A percentile compares a stretch with the other conserved stretches of the same genome.
Conservation (phyloP, 805 yeast genomes). For the Pichia eremophila region DNA sequence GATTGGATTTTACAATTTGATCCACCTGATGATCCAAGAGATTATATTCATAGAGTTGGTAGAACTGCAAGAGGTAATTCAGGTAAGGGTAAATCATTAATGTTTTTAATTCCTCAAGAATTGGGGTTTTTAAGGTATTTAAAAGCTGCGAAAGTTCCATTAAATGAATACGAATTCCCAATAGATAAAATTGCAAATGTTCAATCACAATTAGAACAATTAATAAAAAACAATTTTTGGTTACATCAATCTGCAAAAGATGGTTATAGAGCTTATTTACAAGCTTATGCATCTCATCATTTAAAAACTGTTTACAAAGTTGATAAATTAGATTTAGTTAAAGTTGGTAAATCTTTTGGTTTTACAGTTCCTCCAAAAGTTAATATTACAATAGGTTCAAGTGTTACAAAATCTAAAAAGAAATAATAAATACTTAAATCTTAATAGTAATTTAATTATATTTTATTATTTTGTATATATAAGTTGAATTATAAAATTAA, state of each 20-base stretch:
- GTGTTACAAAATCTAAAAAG: slow-evolving; percentile 28
- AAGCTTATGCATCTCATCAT: slow-evolving; percentile 95
- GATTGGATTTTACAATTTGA: slow-evolving; percentile 99
- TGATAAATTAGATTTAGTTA: slow-evolving; percentile 86
- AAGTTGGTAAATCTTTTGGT: slow-evolving; percentile 94
- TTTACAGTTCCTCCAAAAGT: slow-evolving; percentile 95
- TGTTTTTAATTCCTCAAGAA: slow-evolving; percentile 92
- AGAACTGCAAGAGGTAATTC: slow-evolving; percentile 92
- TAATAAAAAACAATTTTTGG: slow-evolving; percentile 87
- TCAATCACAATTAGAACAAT: slow-evolving; percentile 84
- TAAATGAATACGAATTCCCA: slow-evolving; percentile 96
- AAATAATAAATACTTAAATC: background rate
- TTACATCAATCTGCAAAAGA: slow-evolving; percentile 93
- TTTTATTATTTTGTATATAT: background rate
- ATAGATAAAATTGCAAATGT: slow-evolving; percentile 90
- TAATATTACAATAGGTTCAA: slow-evolving; percentile 89
- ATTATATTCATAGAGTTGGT: slow-evolving; percentile 97
- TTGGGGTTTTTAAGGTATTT: slow-evolving; percentile 89
- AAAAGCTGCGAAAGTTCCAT: slow-evolving; percentile 94
- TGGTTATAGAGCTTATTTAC: slow-evolving; percentile 93
- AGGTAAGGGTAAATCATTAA: slow-evolving; percentile 87
- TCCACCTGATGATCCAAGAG: slow-evolving; percentile 99
- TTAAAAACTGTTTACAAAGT: slow-evolving; percentile 93
- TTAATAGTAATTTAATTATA: background rate
- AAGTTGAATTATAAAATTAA: background rate